Base-by-base conservation (phyloP, 1,139 yeast species). In the Geotrichum cucujoidarum region DNA sequence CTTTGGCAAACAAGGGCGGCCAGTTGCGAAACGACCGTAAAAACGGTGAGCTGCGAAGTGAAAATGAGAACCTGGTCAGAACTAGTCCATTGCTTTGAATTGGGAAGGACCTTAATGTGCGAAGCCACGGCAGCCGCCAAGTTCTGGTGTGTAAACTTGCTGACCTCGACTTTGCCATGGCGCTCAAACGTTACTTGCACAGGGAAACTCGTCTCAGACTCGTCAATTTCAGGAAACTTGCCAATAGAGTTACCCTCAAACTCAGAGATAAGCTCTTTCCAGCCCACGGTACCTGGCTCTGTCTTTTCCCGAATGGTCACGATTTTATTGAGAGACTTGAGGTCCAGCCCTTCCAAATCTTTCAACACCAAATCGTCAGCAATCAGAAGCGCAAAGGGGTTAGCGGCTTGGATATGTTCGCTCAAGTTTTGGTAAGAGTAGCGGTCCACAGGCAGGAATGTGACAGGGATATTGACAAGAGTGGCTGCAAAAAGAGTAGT, bases 71-170 rank as follows among this genome's bases (percentile, higher is more conserved):
- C 63, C 6, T 50, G 50, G 50, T 68, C 72, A 8, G 53, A 30
- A 1, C 50, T 17, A 0, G 41, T 53, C 66, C 68, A 63, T 39
- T 60, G 63, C 37, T 61, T 60, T 8, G 61, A 57, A 8, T 48
- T 42, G 1, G 69, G 69, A 17, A 67, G 55, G 1, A 62, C 59
- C 27, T 63, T 58, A 47, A 67, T 54, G 49, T 68, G 71, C 5
- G 68, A 59, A 1, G 70, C 70, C 13, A 64, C 51, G 1, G 70
- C 63, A 0, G 66, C 55, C 2, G 66, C 68, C 27, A 68, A 51
- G 36, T 59, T 59, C 29, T 51, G 51, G 39, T 60, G 61, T 10
- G 60, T 40, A 46, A 57, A 60, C 18, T 29, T 30, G 21, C 24
- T 10, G 29, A 44, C 32, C 21, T 17, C 17, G n/a, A 38, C 41